These are phyloP conservation scores for Colletotrichum simmondsii DNA, from an alignment of 2,329 filamentous ascomycete species.

Conservation along the genomic window DNA sequence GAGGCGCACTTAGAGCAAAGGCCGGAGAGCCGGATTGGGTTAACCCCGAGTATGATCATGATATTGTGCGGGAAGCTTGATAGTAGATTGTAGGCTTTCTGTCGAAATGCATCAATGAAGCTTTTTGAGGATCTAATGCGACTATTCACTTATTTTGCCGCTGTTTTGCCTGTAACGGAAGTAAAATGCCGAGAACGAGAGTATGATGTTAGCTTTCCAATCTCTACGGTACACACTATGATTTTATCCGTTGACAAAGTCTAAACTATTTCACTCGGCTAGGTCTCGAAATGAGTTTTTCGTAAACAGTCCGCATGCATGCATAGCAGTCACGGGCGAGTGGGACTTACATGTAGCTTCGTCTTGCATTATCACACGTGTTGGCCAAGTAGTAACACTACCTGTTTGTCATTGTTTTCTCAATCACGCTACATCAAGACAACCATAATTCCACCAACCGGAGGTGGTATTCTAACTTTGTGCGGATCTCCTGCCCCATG, in stretches of 20 bases:
- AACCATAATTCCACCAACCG: background rate
- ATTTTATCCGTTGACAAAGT: no score
- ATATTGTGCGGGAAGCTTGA: slow-evolving; percentile 14
- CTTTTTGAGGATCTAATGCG: no score
- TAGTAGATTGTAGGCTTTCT: no score
- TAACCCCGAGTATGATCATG: slow-evolving; percentile 52
- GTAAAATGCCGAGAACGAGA: no score
- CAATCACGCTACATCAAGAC: background rate
- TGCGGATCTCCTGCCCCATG: background rate
- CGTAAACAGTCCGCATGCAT: background rate
- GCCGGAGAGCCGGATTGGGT: slow-evolving; percentile 55
- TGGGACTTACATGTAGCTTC: background rate
- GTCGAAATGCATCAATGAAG: background rate
- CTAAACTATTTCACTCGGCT: no score
- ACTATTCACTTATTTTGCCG: background rate
- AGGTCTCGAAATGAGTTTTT: no score
- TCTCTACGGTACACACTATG: no score
- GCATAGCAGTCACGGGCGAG: background rate
- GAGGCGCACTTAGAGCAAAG: slow-evolving; percentile 47
- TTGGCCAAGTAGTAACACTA: background rate
- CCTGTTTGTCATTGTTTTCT: background rate
- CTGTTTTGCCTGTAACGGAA: background rate
- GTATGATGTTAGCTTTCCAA: no score
- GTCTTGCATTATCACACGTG: background rate
- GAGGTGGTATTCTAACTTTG: background rate